Percentiles rank a stretch among this genome's conserved stretches.
phyloP scores from a whole-genome alignment of 2,329 filamentous ascomycete species.

The Chaetomiaceae sp. region DNA sequence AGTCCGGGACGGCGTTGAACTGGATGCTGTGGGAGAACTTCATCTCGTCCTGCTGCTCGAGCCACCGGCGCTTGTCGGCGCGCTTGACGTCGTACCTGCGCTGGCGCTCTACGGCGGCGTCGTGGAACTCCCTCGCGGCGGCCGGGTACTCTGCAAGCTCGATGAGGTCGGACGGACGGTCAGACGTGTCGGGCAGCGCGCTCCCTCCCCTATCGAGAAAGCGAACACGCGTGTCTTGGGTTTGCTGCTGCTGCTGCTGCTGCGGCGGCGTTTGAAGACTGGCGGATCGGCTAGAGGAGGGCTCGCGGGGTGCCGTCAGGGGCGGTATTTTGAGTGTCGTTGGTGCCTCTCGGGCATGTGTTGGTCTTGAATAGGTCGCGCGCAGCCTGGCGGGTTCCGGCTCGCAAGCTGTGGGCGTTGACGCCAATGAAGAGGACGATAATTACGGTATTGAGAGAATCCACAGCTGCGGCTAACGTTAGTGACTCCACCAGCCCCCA shows the following conservation, averaged over 20 bases:
- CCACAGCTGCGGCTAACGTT: no score
- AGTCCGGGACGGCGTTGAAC: slow-evolving; percentile 99
- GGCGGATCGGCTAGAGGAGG: slow-evolving; percentile 19
- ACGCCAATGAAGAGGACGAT: not conserved
- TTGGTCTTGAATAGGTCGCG: not conserved
- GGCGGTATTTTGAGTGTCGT: slow-evolving; percentile 17
- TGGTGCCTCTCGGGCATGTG: slow-evolving; percentile 14
- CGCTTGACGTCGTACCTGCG: slow-evolving; percentile 35
- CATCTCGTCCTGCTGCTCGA: slow-evolving; percentile 79
- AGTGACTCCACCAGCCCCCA: not conserved
- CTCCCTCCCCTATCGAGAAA: slow-evolving; percentile 20
- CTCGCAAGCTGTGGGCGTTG: not conserved
- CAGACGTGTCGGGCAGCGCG: not conserved
- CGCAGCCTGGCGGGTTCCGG: not conserved
- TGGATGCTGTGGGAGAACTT: slow-evolving; percentile 99
- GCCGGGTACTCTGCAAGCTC: slow-evolving; percentile 18
- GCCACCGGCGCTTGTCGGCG: slow-evolving; percentile 60
- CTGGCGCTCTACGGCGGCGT: slow-evolving; percentile 10
- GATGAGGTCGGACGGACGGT: slow-evolving; percentile 9
- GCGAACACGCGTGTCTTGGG: not conserved
- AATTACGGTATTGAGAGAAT: not conserved
- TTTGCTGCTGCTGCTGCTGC: slow-evolving; percentile 2
- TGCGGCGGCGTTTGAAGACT: slow-evolving; percentile 13
- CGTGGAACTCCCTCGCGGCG: slow-evolving; percentile 3
- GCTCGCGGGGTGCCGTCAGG: slow-evolving; percentile 1